Percentiles rank a stretch among this genome's conserved stretches.
Evolutionary conservation across 2,329 filamentous ascomycete species (phyloP).

Genomic region (Fusarium tuaranense): DNA sequence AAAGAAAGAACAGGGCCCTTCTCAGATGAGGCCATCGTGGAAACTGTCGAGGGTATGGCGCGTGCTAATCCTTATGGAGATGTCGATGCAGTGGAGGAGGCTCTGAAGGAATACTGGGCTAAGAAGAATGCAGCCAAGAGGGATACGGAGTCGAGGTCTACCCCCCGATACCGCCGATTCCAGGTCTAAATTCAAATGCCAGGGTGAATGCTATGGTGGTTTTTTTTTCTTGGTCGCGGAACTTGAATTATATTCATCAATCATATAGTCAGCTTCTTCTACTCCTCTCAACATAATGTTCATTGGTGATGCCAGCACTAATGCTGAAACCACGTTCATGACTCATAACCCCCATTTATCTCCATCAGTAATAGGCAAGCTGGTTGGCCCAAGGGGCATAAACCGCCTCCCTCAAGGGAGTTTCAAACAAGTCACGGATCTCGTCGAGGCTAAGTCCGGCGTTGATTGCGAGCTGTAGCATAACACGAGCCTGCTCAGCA

Average conservation of each 20-base stretch:
- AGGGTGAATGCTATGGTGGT: background rate
- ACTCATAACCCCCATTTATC: background rate
- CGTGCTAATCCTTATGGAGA: conserved; percentile 13
- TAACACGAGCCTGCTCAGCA: conserved; percentile 46
- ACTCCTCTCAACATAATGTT: too few species aligned
- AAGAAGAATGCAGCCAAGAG: conserved; percentile 1
- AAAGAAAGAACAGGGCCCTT: conserved; percentile 6
- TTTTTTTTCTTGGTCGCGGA: background rate
- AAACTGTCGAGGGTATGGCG: conserved; percentile 1
- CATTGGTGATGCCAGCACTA: background rate
- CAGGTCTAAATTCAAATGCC: background rate
- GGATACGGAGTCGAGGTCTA: background rate
- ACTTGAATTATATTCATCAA: background rate
- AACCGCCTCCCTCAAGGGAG: conserved; percentile 19
- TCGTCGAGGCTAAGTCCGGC: conserved; percentile 44
- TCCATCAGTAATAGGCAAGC: background rate
- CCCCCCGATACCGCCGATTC: background rate
- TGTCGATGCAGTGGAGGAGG: conserved; percentile 2
- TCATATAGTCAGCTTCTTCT: too few species aligned
- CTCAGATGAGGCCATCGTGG: background rate
- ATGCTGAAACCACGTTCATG: background rate
- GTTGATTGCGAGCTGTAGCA: conserved; percentile 48
- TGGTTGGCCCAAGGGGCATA: background rate
- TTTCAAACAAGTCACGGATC: conserved; percentile 47
- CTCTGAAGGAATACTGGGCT: conserved; percentile 6